Conservation (phyloP, 2,329 filamentous ascomycete genomes). For the Endocalyx cinctus region DNA sequence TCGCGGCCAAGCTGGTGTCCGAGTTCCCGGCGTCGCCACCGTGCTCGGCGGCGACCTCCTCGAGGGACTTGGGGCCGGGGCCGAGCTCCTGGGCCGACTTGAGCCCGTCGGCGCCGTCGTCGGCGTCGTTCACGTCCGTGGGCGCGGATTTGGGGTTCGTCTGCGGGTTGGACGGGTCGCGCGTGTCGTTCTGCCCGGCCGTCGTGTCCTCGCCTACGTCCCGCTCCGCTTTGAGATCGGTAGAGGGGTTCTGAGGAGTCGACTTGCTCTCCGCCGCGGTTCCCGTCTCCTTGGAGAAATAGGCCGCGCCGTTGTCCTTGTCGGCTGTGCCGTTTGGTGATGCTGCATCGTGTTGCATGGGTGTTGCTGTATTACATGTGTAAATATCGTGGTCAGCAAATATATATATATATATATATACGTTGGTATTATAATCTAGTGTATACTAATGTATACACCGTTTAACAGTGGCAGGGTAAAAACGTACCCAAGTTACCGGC, state of each 20-base stretch:
- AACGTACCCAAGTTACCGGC: conserved; percentile 67
- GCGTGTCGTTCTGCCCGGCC: conserved; percentile 35
- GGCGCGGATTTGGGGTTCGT: conserved; percentile 30
- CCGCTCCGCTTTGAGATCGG: conserved; percentile 19
- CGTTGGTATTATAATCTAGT: too few species aligned
- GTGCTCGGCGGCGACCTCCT: conserved; percentile 22
- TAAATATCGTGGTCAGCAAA: too few species aligned
- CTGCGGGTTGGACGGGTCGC: conserved; percentile 31
- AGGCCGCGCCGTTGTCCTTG: conserved; percentile 8
- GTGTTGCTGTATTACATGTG: too few species aligned
- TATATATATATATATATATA: conserved; percentile 1
- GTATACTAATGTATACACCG: too few species aligned
- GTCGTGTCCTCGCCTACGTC: conserved; percentile 18
- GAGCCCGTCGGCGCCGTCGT: conserved; percentile 27
- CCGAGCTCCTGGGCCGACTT: conserved; percentile 33
- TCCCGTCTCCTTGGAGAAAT: conserved; percentile 17
- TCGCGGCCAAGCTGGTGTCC: conserved; percentile 15
- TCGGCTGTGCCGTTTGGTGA: too few species aligned
- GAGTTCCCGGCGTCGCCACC: conserved; percentile 24
- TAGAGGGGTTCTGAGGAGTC: conserved; percentile 23
- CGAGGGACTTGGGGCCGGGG: conserved; percentile 40
- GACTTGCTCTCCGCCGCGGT: conserved; percentile 18
- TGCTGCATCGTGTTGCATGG: too few species aligned
- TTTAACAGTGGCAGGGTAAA: too few species aligned
- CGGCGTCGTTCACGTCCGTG: conserved; percentile 32